A percentile compares a stretch with the other conserved stretches of the same genome.
Evolutionary conservation across 192 early-diverging fungal species (phyloP).

Genomic region (Geosiphon pyriformis): DNA sequence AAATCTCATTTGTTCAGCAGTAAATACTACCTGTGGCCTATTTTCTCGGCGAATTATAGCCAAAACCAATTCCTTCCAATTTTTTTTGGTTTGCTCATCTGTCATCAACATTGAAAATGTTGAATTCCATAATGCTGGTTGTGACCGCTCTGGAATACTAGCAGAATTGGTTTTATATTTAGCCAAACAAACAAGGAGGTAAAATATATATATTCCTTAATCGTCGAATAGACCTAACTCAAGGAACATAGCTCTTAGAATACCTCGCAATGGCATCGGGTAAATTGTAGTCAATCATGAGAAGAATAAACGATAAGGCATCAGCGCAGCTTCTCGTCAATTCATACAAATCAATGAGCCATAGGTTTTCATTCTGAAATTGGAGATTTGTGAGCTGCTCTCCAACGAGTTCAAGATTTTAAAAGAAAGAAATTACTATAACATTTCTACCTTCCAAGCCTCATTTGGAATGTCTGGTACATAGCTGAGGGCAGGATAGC

Average conservation of each 20-base stretch:
- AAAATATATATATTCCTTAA: too few relatives aligned
- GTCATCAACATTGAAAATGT: conserved; percentile 11
- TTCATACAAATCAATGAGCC: conserved; percentile 13
- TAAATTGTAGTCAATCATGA: conserved; percentile 22
- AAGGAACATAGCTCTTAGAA: neutral
- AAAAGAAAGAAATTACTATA: neutral
- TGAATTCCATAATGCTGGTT: neutral
- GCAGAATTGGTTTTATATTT: neutral
- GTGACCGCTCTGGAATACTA: conserved; percentile 6
- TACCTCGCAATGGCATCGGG: conserved; percentile 15
- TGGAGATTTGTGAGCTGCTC: neutral
- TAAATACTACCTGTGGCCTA: conserved; percentile 12
- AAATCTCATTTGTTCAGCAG: neutral
- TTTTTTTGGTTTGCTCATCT: neutral
- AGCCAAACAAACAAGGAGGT: neutral
- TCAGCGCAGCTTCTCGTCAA: conserved; percentile 4
- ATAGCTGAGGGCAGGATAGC: neutral
- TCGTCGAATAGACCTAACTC: neutral
- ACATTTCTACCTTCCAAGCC: neutral
- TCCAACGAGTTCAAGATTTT: neutral
- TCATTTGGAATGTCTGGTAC: neutral
- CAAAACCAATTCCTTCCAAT: conserved; percentile 22
- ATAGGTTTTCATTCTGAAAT: neutral
- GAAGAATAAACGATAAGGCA: conserved; percentile 15
- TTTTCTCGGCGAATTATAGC: conserved; percentile 22